Base-by-base conservation (phyloP, 2,329 filamentous ascomycete genomes). In the Bipolaris bicolor region DNA sequence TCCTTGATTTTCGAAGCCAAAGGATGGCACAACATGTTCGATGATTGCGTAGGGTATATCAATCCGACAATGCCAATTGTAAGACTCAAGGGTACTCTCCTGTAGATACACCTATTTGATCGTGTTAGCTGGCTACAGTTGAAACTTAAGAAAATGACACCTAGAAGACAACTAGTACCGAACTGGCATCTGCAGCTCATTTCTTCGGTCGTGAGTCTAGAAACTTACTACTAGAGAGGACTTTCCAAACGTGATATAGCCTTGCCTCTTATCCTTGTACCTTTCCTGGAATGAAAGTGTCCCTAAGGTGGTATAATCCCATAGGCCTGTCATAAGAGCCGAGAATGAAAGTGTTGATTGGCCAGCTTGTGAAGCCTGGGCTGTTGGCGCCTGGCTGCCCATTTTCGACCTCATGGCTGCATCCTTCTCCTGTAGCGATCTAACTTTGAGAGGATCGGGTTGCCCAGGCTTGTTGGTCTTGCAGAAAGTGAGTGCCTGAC, bases 1-100 rank as follows among this genome's bases (percentile, higher is more conserved):
- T 11, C 18, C 67, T 33, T 50, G 66, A 60, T 45, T 58, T 10
- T 51, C 63, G 24, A 58, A 50, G 18, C 34, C 62, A 53, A 43
- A 70, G 63, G 36, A 77, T 52, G 54, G 58, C 10, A 77, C 69
- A 13, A 77, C 71, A 29, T 77, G 73, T n/a, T 78, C 69, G 41
- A 80, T 69, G 40, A 72, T 76, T n/a, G 69, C 68, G 57, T 80
- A 81, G 1, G 74, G 72, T n/a, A 82, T 69, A 33, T 81, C 77
- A 41, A 82, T 67, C 20, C 78, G 70, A 46, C 65, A 65, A 51
- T 67, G 62, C 57, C 63, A 70, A 26, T 66, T 59, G 29, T 55
- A 53, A 3, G 57, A 33, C 3, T 50, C 22, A 3, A 55, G 29
- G 1, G 13, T 29, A 2, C 44, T 46, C 31, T 49, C 51, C 31